Conservation (phyloP, 768 basidiomycete genomes). For the Flagelloscypha sp. region DNA sequence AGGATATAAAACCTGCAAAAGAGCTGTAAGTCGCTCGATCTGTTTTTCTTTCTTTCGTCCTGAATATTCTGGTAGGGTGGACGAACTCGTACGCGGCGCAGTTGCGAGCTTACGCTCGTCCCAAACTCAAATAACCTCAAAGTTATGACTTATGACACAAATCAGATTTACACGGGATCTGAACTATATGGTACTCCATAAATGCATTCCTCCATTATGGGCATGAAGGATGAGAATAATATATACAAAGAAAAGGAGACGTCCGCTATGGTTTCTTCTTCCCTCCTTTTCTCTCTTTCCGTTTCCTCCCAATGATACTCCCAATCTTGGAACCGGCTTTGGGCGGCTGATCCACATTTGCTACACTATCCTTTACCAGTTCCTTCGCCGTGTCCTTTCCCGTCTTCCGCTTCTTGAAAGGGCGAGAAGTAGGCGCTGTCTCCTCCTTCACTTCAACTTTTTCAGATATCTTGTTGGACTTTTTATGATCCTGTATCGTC, state of each 20-base stretch:
- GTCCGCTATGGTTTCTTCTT: slow-evolving; percentile 11
- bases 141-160: no score
- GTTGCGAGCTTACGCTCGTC: no score
- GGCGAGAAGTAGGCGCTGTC: no score
- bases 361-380: slow-evolving; percentile 14
- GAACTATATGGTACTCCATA: no score
- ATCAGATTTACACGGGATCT: no score
- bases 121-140: no score
- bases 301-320: slow-evolving; percentile 71
- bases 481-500: slow-evolving; percentile 6
- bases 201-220: no score
- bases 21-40: slow-evolving; percentile 53
- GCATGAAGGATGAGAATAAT: no score
- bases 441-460: slow-evolving; percentile 4
- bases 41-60: slow-evolving; percentile 4
- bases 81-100: no score
- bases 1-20: slow-evolving; percentile 81
- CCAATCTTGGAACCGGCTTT: slow-evolving; percentile 43
- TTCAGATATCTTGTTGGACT: slow-evolving; percentile 6
- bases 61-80: no score
- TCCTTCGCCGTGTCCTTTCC: slow-evolving; percentile 9
- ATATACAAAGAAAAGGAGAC: not conserved
- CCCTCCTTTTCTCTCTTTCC: slow-evolving; percentile 51
- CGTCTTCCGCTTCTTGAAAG: slow-evolving; percentile 5
- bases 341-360: slow-evolving; percentile 9